phyloP scores from a whole-genome alignment of 73 alveolate species.

The Paramecium tetraurelia region DNA sequence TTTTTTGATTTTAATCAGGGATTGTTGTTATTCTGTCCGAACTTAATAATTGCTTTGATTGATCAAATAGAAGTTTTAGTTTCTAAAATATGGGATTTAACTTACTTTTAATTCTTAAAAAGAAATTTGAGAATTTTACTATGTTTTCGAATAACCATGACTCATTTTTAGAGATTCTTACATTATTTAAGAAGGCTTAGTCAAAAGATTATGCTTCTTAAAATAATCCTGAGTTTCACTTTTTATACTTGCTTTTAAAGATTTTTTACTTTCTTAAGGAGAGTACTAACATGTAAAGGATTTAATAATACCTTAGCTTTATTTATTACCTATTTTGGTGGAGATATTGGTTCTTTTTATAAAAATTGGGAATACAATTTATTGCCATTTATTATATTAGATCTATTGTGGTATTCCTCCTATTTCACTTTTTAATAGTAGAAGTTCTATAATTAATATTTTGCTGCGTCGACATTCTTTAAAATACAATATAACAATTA shows the following conservation, averaged over 20 bases:
- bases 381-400: neutral
- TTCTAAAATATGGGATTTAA: neutral
- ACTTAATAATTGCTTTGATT: constrained; percentile 3
- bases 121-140: neutral
- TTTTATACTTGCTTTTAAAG: neutral
- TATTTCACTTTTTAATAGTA: neutral
- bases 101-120: constrained; percentile 19
- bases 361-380: neutral
- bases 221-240: constrained; percentile 30
- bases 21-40: constrained; percentile 37
- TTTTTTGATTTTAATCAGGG: constrained; percentile 25
- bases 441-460: neutral
- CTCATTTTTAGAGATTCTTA: neutral
- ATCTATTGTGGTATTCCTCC: neutral
- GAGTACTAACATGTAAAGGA: neutral
- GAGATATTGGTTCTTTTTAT: neutral
- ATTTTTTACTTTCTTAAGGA: constrained; percentile 30
- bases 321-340: neutral
- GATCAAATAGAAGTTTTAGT: constrained; percentile 6
- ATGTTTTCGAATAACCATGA: constrained; percentile 17
- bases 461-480: neutral
- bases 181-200: constrained; percentile 4
- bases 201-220: constrained; percentile 5
- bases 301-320: neutral
- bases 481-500: neutral